Conservation (phyloP, 495 filamentous ascomycete species). For the Saxophila tyrrhenica region DNA sequence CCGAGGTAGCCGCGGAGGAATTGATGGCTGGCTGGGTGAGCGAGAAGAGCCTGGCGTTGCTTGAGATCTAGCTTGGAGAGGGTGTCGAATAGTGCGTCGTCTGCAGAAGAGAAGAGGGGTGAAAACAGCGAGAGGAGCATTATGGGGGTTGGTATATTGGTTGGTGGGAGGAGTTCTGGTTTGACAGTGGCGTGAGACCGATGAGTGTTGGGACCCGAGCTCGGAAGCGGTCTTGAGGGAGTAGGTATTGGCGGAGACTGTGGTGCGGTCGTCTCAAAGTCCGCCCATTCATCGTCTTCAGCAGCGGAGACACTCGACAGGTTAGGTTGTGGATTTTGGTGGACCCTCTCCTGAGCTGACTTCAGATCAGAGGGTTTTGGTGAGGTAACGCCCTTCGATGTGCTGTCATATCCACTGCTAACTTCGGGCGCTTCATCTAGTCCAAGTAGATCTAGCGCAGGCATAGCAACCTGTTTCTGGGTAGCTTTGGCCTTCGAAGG, state of each 20-base stretch:
- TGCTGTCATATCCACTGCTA: background rate
- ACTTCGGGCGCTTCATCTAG: background rate
- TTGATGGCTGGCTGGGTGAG: slow-evolving; percentile 40
- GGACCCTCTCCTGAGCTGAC: no score
- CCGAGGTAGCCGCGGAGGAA: slow-evolving; percentile 39
- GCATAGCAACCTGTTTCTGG: background rate
- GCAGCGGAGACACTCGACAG: no score
- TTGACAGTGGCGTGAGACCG: background rate
- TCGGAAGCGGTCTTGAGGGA: background rate
- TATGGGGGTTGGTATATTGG: slow-evolving; percentile 81
- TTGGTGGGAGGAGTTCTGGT: slow-evolving; percentile 46
- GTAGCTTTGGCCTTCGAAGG: background rate
- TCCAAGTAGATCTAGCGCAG: slow-evolving; percentile 5
- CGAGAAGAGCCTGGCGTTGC: slow-evolving; percentile 45
- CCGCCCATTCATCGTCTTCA: slow-evolving; percentile 26
- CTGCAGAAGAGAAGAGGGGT: slow-evolving; percentile 43
- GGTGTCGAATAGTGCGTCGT: slow-evolving; percentile 26
- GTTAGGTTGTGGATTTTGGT: no score
- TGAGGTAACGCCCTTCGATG: background rate
- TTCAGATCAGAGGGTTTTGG: no score
- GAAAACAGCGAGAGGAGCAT: slow-evolving; percentile 68
- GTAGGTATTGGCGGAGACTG: no score
- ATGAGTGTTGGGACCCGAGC: background rate
- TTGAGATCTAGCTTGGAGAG: slow-evolving; percentile 37
- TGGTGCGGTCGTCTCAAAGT: slow-evolving; percentile 24